phyloP scores from a whole-genome alignment of 352 stramenopile species.

The Globisporangium irregulare region DNA sequence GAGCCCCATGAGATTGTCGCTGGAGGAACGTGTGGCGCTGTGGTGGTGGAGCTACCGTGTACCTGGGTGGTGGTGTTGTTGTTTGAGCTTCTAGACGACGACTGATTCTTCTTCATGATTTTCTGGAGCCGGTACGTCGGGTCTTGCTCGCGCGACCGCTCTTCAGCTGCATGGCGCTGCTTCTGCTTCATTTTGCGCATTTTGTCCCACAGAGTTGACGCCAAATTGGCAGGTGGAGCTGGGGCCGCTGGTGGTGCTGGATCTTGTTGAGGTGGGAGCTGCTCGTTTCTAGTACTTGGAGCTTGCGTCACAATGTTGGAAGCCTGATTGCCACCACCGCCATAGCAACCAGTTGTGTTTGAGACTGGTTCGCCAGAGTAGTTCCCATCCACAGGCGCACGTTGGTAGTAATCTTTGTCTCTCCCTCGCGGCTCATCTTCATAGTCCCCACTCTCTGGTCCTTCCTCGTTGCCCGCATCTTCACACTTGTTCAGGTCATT shows the following conservation, averaged over 20 bases:
- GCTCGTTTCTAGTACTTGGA: background rate
- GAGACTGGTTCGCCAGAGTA: background rate
- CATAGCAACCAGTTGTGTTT: background rate
- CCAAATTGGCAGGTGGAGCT: slow-evolving; percentile 31
- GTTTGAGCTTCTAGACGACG: slow-evolving; percentile 5
- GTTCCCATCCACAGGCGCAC: background rate
- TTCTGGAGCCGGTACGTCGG: slow-evolving; percentile 58
- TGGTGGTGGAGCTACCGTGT: slow-evolving; percentile 1
- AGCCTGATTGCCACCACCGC: background rate
- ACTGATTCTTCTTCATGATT: slow-evolving; percentile 31
- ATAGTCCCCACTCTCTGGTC: background rate
- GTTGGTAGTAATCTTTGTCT: background rate
- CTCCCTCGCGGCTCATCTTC: slow-evolving; percentile 7
- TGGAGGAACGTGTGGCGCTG: slow-evolving; percentile 9
- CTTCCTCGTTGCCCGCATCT: slow-evolving; percentile 6
- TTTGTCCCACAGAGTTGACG: slow-evolving; percentile 57
- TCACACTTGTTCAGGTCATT: slow-evolving; percentile 7
- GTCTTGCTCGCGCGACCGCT: slow-evolving; percentile 42
- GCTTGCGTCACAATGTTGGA: background rate
- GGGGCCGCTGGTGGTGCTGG: background rate
- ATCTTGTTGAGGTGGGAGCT: background rate
- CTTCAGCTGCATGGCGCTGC: slow-evolving; percentile 31
- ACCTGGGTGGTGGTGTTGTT: slow-evolving; percentile 23
- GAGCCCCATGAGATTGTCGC: slow-evolving; percentile 43
- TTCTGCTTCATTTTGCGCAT: slow-evolving; percentile 57